A percentile compares a stretch with the other conserved stretches of the same genome.
These are phyloP conservation scores for Aspergillus udagawae DNA, from an alignment of 2,329 filamentous ascomycete genomes.

Conservation along the genomic window DNA sequence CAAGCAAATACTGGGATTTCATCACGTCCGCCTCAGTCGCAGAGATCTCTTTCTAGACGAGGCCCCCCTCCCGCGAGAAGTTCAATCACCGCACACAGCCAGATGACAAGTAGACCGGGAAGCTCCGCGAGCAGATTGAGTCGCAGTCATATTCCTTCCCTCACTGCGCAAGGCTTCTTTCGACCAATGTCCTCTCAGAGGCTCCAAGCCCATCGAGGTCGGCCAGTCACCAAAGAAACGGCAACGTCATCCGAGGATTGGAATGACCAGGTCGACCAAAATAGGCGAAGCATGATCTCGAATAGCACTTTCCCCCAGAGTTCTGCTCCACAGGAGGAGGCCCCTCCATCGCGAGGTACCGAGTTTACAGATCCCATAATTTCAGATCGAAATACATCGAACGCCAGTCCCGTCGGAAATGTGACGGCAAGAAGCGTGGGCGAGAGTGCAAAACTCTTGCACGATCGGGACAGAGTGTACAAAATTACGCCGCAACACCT, in stretches of 20 bases:
- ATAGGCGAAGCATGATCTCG: conserved; percentile 58
- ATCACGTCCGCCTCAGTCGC: conserved; percentile 52
- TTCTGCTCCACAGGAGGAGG: conserved; percentile 44
- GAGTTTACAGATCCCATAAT: conserved; percentile 73
- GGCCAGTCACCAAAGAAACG: conserved; percentile 38
- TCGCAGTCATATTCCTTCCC: conserved; percentile 81
- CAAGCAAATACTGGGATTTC: conserved; percentile 42
- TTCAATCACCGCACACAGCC: conserved; percentile 41
- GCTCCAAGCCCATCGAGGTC: conserved; percentile 79
- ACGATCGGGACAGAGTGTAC: conserved; percentile 45
- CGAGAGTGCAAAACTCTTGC: conserved; percentile 76
- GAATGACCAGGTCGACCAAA: conserved; percentile 45
- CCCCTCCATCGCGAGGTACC: conserved; percentile 72
- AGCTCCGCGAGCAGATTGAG: conserved; percentile 64
- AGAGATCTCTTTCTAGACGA: conserved; percentile 55
- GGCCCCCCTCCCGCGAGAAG: conserved; percentile 41
- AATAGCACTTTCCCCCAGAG: conserved; percentile 45
- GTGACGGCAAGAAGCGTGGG: conserved; percentile 61
- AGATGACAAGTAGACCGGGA: conserved; percentile 49
- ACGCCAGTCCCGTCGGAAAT: conserved; percentile 65
- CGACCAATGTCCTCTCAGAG: conserved; percentile 95
- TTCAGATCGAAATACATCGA: conserved; percentile 66
- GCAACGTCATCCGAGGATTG: conserved; percentile 40
- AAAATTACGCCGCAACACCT: conserved; percentile 41
- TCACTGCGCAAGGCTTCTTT: conserved; percentile 89